Base-by-base conservation (phyloP, 768 basidiomycete genomes). In the Cystofilobasidium capitatum region DNA sequence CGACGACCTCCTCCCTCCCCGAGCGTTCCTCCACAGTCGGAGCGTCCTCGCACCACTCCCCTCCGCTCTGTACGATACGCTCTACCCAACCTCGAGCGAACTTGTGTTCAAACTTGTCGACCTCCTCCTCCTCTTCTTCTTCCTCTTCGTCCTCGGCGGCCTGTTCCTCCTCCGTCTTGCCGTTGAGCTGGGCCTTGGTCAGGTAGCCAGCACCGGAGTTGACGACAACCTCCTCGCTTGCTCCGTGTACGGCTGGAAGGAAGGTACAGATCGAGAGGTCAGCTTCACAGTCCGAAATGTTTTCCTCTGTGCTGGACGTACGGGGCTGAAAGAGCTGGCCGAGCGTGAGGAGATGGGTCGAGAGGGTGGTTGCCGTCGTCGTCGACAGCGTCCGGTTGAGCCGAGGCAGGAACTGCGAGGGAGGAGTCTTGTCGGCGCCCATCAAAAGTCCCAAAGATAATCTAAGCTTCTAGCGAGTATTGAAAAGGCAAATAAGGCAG, bases 1-100 rank as follows among this genome's bases (percentile, higher is more conserved):
- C 78, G 26, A 83, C 71, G 13, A 77, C 72, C 33, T 84, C 81
- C 22, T 76, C 73, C 24, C 79, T 77, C 20, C 74, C 73, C 36
- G 84, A 82, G 6, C 76, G 75, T 3, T 77, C 77, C 12, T 72
- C 71, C 12, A 73, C 71, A 6, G 69, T 54, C 5, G 71, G 70
- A 6, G 24, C 64, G 31, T 68, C 73, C 20, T 77, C 74, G 57
- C 76, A 69, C 85, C 86, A 88, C 3, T 71, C 62, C 66, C 83
- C 84, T 3, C 83, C 83, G 22, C 84, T 82, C 55, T 82, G 79
- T 58, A 88, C 80, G 70, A 91, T 81, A 22, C 83, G 84, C 13
- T 85, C 88, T 14, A 88, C 73, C 89, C 89, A 91, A 72, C 79
- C 83, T 65, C 89, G 81, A n/a, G 84, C 81, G 66, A 81, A 87